phyloP scores from a whole-genome alignment of 345 rosid species.

The Eucalyptus regnans region DNA sequence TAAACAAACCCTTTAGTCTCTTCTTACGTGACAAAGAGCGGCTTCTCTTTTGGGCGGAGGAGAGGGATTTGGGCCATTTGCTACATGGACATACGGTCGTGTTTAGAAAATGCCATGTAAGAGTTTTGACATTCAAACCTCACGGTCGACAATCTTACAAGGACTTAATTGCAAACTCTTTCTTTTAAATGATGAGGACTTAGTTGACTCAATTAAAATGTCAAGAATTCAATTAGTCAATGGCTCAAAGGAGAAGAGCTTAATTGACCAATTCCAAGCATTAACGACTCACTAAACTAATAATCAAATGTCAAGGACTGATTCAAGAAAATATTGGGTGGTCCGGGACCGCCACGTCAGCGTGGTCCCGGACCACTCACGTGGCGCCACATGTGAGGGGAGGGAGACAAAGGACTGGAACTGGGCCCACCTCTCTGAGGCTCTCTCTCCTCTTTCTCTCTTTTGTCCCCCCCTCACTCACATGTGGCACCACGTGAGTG shows the following conservation, averaged over 20 bases:
- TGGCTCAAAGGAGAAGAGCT: neutral
- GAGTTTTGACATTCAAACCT: neutral
- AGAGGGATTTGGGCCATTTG: neutral
- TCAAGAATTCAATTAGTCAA: neutral
- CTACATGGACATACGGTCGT: neutral
- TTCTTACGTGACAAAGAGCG: neutral
- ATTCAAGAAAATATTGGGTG: too few species aligned
- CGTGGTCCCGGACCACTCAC: too few species aligned
- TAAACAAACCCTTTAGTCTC: neutral
- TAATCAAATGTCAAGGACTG: neutral
- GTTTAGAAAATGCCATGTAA: neutral
- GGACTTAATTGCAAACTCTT: neutral
- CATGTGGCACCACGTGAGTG: too few species aligned
- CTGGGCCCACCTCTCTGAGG: too few species aligned
- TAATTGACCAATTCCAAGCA: neutral
- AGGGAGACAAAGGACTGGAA: too few species aligned
- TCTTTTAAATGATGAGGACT: neutral
- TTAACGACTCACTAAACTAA: neutral
- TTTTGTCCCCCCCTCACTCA: too few species aligned
- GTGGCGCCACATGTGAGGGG: too few species aligned
- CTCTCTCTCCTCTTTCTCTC: too few species aligned
- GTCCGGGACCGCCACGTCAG: too few species aligned
- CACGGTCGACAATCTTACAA: neutral
- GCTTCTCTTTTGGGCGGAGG: neutral
- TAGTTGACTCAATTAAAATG: neutral